Percentiles rank a stretch among this genome's conserved stretches.
Conservation (phyloP, 108 stramenopile genomes). For the Pseudonitzschia pungens region DNA sequence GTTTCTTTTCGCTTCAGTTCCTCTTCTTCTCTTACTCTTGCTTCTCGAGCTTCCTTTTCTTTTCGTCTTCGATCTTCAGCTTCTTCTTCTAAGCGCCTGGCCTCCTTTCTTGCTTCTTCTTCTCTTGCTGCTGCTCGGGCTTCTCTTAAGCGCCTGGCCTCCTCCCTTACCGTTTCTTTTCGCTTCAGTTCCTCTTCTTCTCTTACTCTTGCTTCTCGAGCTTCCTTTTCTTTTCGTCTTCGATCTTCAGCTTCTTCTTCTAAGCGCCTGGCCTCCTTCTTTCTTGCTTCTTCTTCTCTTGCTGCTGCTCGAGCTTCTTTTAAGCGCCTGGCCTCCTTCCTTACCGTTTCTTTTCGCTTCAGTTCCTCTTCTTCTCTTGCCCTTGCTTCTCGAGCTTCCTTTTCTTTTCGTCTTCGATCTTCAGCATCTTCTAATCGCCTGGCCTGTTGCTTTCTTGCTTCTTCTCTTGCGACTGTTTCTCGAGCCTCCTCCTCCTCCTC, state of each 20-base stretch:
- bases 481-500: not conserved
- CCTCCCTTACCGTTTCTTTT: slow-evolving; percentile 17
- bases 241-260: slow-evolving; percentile 9
- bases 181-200: slow-evolving; percentile 12
- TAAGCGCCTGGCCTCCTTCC: slow-evolving; percentile 11
- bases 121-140: slow-evolving; percentile 16
- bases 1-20: slow-evolving; percentile 15
- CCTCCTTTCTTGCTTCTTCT: no score
- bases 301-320: slow-evolving; percentile 18
- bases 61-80: no score
- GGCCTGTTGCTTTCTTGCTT: not conserved
- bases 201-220: slow-evolving; percentile 12
- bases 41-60: no score
- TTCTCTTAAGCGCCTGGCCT: slow-evolving; percentile 4
- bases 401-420: slow-evolving; percentile 7
- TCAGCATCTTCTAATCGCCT: slow-evolving; percentile 15
- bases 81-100: no score
- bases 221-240: not conserved
- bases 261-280: no score
- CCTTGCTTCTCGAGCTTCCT: not conserved
- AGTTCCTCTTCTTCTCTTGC: slow-evolving; percentile 11
- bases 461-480: not conserved
- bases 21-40: no score
- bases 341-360: slow-evolving; percentile 3
- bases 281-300: slow-evolving; percentile 4